Percentiles rank a stretch among this genome's conserved stretches.
Conservation (phyloP, 2,329 filamentous ascomycete genomes). For the Epichloe uncinata region DNA sequence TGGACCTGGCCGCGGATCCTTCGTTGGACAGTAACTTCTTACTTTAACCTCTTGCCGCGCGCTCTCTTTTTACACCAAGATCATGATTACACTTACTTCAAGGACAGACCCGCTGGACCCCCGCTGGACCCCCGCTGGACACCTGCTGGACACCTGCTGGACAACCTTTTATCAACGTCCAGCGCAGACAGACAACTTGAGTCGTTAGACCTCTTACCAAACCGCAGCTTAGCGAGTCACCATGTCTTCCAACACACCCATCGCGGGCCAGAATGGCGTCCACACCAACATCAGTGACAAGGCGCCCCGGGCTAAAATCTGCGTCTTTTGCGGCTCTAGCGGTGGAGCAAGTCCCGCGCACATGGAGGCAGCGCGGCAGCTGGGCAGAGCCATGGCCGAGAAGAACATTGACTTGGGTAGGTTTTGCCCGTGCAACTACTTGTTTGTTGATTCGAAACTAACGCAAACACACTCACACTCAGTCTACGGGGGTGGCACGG, state of each 20-base stretch:
- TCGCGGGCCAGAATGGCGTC: conserved; percentile 13
- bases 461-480: conserved; percentile 12
- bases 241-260: conserved; percentile 7
- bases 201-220: not conserved
- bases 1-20: too few species aligned
- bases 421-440: conserved; percentile 6
- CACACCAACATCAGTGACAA: conserved; percentile 9
- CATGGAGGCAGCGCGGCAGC: conserved; percentile 60
- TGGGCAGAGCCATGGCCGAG: conserved; percentile 61
- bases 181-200: too few species aligned
- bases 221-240: not conserved
- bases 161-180: not conserved
- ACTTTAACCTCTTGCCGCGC: not conserved
- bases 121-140: too few species aligned
- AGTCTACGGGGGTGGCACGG: conserved; percentile 96
- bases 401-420: conserved; percentile 63
- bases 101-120: not conserved
- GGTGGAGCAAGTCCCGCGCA: conserved; percentile 61
- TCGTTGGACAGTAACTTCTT: not conserved
- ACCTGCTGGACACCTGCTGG: too few species aligned
- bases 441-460: not conserved
- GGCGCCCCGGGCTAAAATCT: conserved; percentile 50
- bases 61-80: not conserved
- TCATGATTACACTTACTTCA: not conserved
- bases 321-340: conserved; percentile 87